Evolutionary conservation across 2,329 filamentous ascomycete species (phyloP), one percentile per base, ranked within the genome.

Genomic region (Beauveria varroae): DNA sequence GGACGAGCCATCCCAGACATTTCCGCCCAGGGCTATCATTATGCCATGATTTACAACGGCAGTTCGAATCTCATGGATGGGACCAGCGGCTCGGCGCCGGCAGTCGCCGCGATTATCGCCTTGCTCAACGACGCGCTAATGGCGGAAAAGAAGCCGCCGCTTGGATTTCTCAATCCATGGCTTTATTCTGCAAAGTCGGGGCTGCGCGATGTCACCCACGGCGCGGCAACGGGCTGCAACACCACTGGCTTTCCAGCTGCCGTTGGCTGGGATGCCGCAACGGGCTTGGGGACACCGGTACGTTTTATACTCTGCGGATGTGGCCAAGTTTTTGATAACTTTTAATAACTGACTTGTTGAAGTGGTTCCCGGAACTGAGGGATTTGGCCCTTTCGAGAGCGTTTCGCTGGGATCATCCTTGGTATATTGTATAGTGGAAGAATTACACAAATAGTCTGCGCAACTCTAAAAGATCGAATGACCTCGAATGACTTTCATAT

Each of bases 51-150:
- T 7, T 69, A 76, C 57, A 58, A 58, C 18, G 56, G 56, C 30
- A 51, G 34, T 2, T 30, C 56, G 10, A 46, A 58, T 18, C 56
- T 58, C 12, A n/a, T 58, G 9, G 56, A 58, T 3, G 56, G 56
- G 16, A 58, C 56, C 7, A 79, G 77, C 61, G 86, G 86, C 1
- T 81, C 86, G 2, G 75, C 83, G 0, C 88, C 88, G 0, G 75
- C 85, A 0, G 81, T 87, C 56, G 86, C 86, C 0, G 80, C 80
- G 10, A 79, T 91, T 63, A 74, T 91, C 51, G 79, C 82, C 0
- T 77, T 88, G 44, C 71, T 91, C 56, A 90, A 90, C 67, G 84
- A 86, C 62, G 80, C 82, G n/a, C 77, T 86, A 24, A 71, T 88
- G 51, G 74, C 79, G 14, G 74, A 75, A n/a, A 82, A 82, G 1